Evolutionary conservation across 495 filamentous ascomycete genomes (phyloP), one percentile per base, ranked within the genome.

Genomic region (Talaromyces liani): DNA sequence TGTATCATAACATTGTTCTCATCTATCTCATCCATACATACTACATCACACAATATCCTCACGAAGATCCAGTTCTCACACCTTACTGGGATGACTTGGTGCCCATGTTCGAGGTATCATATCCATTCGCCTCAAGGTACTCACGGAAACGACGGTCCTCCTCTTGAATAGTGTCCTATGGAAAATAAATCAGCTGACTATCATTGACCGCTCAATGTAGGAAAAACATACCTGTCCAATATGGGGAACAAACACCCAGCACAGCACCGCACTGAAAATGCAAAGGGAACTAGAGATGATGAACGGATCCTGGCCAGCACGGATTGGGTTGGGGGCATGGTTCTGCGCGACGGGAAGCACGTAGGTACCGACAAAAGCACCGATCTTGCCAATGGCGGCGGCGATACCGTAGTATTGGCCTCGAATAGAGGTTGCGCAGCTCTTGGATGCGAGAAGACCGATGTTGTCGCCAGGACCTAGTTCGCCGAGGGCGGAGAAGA

Each of bases 341-440:
- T 81, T 75, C 51, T 85, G 79, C 60, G 93, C 87, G 60, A 88
- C 79, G 0, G 89, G 88, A 66, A 95, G 90, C 6, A 92, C 85
- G 65, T 89, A 91, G 16, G 88, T 89, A 45, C 93, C 93, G n/a
- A 95, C 85, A 68, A 96, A 96, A 7, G 91, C 93, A 18, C 93
- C 93, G 56, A 96, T 83, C 73, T 91, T 92, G 45, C 92, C 91
- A 0, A 87, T 65, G 0, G 92, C 92, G 1, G 92, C 92, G 1
- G 92, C 91, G 61, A 95, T 85, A 12, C 89, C 91, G 73, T 97
- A 97, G 77, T 95, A 97, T 69, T 94, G 91, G 9, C 92, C 93
- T 24, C 92, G 81, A 34, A 97, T 88, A 10, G 87, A 86, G 4
- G 93, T 97, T 1, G 92, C 90, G 71, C 87, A 88, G 16, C 90